Percentiles rank a stretch among this genome's conserved stretches.
Conservation (phyloP, 2,329 filamentous ascomycete genomes). For the Aureobasidium mangrovei region DNA sequence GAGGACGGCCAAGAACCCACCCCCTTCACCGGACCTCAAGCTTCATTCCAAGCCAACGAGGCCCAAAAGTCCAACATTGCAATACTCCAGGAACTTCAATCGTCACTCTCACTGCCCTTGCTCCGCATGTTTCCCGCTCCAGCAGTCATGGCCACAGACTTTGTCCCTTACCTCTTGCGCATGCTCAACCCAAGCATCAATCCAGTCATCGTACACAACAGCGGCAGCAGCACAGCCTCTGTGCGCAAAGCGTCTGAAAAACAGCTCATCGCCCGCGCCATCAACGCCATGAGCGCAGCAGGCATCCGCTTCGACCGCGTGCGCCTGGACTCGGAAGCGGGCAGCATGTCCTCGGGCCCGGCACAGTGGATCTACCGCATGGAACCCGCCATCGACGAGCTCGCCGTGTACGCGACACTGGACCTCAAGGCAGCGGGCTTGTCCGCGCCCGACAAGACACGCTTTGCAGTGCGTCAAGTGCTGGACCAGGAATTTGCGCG, state of each 20-base stretch:
- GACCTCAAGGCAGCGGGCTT: constrained; percentile 41
- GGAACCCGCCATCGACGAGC: constrained; percentile 80
- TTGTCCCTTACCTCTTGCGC: constrained; percentile 74
- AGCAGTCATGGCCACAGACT: constrained; percentile 68
- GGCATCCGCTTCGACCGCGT: constrained; percentile 74
- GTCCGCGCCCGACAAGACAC: constrained; percentile 49
- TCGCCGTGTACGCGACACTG: constrained; percentile 63
- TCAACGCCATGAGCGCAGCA: constrained; percentile 72
- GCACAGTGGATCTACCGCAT: constrained; percentile 73
- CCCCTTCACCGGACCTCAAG: constrained; percentile 74
- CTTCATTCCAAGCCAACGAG: constrained; percentile 74
- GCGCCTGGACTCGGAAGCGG: constrained; percentile 53
- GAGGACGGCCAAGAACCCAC: constrained; percentile 29
- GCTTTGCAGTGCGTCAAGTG: constrained; percentile 90
- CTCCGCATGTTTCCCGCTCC: constrained; percentile 69
- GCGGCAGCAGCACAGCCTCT: constrained; percentile 53
- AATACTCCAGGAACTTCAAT: constrained; percentile 64
- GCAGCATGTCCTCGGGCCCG: constrained; percentile 15
- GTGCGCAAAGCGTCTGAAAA: constrained; percentile 84
- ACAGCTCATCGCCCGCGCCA: constrained; percentile 67
- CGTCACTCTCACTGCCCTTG: constrained; percentile 61
- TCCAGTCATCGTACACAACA: constrained; percentile 68
- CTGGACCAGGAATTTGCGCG: constrained; percentile 82
- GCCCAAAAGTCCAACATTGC: constrained; percentile 69
- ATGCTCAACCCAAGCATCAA: constrained; percentile 86